phyloP scores from a whole-genome alignment of 805 yeast genomes.

The Spencermartinsiella europaea region DNA sequence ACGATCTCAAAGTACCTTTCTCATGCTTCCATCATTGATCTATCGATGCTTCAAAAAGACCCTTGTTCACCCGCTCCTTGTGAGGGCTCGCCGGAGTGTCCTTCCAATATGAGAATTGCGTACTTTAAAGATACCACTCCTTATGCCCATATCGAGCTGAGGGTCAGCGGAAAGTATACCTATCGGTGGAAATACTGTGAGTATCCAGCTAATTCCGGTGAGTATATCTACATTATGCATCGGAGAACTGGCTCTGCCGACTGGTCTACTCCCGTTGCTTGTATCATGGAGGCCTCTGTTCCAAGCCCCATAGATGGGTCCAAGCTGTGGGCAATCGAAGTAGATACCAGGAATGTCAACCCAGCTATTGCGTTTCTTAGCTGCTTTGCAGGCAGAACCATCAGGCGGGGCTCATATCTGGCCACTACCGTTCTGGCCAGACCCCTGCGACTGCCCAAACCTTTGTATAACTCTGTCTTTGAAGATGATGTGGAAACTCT shows the following conservation, averaged over 20 bases:
- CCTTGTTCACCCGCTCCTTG: no score
- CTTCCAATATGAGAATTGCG: constrained; percentile 12
- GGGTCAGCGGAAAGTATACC: neutral
- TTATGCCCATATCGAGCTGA: constrained; percentile 4
- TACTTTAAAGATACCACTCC: constrained; percentile 2
- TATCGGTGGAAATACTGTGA: constrained; percentile 14
- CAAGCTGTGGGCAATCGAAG: constrained; percentile 23
- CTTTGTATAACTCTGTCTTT: constrained; percentile 9
- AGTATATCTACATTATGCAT: constrained; percentile 18
- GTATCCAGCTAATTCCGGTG: constrained; percentile 10
- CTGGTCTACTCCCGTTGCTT: constrained; percentile 18
- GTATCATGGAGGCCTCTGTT: constrained; percentile 14
- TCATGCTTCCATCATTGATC: constrained; percentile 22
- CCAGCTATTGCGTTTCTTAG: constrained; percentile 24
- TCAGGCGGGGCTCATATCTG: neutral
- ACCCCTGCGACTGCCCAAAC: constrained; percentile 8
- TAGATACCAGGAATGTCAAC: constrained; percentile 20
- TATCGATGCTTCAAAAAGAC: constrained; percentile 10
- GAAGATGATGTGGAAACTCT: constrained; percentile 6
- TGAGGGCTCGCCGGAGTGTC: constrained; percentile 12
- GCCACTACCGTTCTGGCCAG: constrained; percentile 5
- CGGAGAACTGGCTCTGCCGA: constrained; percentile 11
- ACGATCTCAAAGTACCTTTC: constrained; percentile 17
- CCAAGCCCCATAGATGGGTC: constrained; percentile 21
- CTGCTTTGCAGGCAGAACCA: constrained; percentile 23